phyloP scores from a whole-genome alignment of 2,329 filamentous ascomycete species.

The Beauveria varroae region DNA sequence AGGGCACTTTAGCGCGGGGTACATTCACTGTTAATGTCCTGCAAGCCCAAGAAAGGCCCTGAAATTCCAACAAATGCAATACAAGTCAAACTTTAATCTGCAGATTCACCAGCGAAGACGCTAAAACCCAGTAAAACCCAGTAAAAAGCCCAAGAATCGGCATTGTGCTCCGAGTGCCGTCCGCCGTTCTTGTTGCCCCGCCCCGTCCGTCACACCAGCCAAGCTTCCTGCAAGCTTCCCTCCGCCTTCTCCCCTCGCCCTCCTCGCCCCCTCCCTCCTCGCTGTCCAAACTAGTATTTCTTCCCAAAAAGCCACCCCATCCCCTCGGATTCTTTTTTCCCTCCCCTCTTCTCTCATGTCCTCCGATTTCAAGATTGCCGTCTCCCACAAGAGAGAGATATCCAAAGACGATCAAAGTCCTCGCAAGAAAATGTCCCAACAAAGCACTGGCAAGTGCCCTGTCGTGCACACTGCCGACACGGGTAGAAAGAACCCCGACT shows the following conservation, averaged over 20 bases:
- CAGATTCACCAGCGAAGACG: background rate
- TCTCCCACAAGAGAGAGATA: conserved; percentile 13
- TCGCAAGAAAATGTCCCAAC: conserved; percentile 18
- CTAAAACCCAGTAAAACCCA: background rate
- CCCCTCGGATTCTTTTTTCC: background rate
- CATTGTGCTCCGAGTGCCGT: conserved; percentile 5
- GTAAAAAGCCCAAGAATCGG: background rate
- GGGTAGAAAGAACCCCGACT: conserved; percentile 9
- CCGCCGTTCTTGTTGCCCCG: background rate
- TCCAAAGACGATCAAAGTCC: conserved; percentile 15
- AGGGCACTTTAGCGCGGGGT: background rate
- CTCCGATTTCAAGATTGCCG: conserved; percentile 12
- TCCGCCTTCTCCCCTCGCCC: background rate
- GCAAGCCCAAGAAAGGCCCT: background rate
- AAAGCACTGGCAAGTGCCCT: conserved; percentile 7
- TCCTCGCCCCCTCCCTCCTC: background rate
- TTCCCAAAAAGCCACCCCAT: conserved; percentile 7
- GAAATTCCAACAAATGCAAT: background rate
- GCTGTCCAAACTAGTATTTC: conserved; percentile 2
- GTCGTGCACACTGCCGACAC: conserved; percentile 9
- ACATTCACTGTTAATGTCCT: background rate
- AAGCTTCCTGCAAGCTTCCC: conserved; percentile 6
- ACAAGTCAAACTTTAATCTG: too few species aligned
- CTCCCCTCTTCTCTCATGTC: conserved; percentile 1
- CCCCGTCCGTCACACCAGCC: background rate